These are phyloP conservation scores for Pseudogymnoascus sp. DNA, from an alignment of 2,329 filamentous ascomycete species.

Conservation along the genomic window DNA sequence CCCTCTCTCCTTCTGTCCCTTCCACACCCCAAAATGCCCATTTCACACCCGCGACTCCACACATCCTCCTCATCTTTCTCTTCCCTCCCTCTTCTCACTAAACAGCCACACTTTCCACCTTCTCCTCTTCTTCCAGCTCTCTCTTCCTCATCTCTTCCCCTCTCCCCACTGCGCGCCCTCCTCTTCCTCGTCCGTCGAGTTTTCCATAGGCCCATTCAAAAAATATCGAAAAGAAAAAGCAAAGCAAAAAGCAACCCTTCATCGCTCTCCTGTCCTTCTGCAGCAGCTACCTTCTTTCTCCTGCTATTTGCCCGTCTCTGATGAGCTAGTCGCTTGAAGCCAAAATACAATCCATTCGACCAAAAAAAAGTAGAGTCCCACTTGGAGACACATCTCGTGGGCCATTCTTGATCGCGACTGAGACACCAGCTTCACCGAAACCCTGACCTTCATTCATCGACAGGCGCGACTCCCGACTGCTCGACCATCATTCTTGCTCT, in stretches of 20 bases:
- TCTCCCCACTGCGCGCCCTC: neutral
- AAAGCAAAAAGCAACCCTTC: neutral
- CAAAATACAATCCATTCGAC: neutral
- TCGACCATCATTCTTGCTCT: neutral
- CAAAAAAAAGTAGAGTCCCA: neutral
- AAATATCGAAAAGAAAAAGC: neutral
- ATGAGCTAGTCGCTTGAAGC: neutral
- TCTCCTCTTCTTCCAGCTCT: too few relatives aligned
- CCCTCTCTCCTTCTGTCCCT: neutral
- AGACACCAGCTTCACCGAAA: neutral
- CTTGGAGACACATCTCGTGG: neutral
- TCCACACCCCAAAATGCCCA: neutral
- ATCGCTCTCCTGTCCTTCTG: neutral
- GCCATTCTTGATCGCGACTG: neutral
- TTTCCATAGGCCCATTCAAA: neutral
- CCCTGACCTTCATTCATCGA: conserved; percentile 4
- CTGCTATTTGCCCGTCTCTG: neutral
- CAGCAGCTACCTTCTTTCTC: neutral
- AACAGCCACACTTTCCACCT: conserved; percentile 4
- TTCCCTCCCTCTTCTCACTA: neutral
- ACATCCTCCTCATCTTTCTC: neutral
- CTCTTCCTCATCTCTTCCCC: neutral
- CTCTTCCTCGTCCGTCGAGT: neutral
- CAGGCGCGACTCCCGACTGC: neutral
- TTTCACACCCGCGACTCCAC: neutral